A percentile compares a stretch with the other conserved stretches of the same genome.
Evolutionary conservation across 2,329 filamentous ascomycete species (phyloP).

Genomic region (Ciborinia camelliae): DNA sequence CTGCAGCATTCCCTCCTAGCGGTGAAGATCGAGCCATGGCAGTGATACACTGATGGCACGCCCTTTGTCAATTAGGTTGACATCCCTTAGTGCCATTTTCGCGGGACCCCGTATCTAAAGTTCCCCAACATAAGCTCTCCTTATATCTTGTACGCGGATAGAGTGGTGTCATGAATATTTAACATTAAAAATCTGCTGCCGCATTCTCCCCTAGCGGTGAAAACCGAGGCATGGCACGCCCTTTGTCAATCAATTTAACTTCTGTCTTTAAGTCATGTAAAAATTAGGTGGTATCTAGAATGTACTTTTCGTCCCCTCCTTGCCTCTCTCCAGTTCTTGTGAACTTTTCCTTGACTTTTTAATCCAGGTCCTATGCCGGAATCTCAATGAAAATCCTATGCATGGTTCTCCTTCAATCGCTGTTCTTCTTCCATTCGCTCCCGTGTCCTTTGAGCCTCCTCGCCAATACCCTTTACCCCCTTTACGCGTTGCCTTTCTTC

Average conservation of each 20-base stretch:
- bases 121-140: too few species aligned
- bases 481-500: conserved; percentile 90
- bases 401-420: conserved; percentile 27
- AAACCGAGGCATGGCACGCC: not conserved
- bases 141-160: too few species aligned
- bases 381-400: not conserved
- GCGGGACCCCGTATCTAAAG: too few species aligned
- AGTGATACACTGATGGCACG: too few species aligned
- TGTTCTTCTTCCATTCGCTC: conserved; percentile 55
- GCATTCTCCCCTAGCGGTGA: not conserved
- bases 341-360: not conserved
- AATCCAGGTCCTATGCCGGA: not conserved
- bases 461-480: conserved; percentile 76
- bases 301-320: not conserved
- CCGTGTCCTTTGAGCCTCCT: conserved; percentile 60
- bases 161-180: not conserved
- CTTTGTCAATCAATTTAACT: not conserved
- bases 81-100: too few species aligned
- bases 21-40: too few species aligned
- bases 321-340: not conserved
- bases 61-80: too few species aligned
- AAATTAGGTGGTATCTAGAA: conserved; percentile 11
- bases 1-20: too few species aligned
- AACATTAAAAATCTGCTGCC: not conserved
- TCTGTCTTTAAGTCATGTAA: conserved; percentile 1